phyloP scores from a whole-genome alignment of 208 protist genomes.

The Zelonia costaricensis region DNA sequence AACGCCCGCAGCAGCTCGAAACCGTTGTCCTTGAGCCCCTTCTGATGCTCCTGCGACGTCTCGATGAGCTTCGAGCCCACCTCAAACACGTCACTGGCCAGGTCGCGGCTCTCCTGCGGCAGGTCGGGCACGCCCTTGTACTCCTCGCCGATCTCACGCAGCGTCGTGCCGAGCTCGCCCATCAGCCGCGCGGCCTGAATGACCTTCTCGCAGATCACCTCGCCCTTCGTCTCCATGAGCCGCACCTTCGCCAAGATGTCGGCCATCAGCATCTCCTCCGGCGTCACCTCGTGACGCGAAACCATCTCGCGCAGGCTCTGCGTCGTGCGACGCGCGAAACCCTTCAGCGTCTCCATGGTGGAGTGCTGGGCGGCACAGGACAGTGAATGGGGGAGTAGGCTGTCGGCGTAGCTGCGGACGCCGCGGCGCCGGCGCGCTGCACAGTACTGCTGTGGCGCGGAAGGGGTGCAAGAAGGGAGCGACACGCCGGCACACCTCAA shows the following conservation, averaged over 20 bases:
- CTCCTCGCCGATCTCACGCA: constrained; percentile 76
- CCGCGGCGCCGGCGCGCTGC: too few relatives aligned
- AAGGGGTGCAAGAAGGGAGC: too few relatives aligned
- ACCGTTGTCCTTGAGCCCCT: constrained; percentile 56
- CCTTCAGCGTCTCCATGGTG: constrained; percentile 70
- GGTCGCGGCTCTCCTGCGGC: constrained; percentile 43
- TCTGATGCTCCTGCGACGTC: constrained; percentile 57
- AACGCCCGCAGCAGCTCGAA: constrained; percentile 63
- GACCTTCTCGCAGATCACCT: constrained; percentile 54
- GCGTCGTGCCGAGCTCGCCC: constrained; percentile 63
- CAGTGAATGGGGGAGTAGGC: not conserved
- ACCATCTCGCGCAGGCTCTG: constrained; percentile 77
- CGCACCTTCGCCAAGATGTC: constrained; percentile 52
- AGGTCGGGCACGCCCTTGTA: constrained; percentile 66
- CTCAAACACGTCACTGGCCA: constrained; percentile 52
- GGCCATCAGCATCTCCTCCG: constrained; percentile 39
- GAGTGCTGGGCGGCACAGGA: not conserved
- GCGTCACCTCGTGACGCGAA: constrained; percentile 29
- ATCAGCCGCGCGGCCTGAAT: constrained; percentile 58
- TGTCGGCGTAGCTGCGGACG: too few relatives aligned
- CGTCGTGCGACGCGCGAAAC: constrained; percentile 73
- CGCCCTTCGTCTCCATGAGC: constrained; percentile 42
- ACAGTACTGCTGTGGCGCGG: too few relatives aligned
- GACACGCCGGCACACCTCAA: too few relatives aligned
- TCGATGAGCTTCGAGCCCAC: constrained; percentile 56